Evolutionary conservation across 2,329 filamentous ascomycete genomes (phyloP), one percentile per base, ranked within the genome.

Genomic region (Cytospora paraplurivora): DNA sequence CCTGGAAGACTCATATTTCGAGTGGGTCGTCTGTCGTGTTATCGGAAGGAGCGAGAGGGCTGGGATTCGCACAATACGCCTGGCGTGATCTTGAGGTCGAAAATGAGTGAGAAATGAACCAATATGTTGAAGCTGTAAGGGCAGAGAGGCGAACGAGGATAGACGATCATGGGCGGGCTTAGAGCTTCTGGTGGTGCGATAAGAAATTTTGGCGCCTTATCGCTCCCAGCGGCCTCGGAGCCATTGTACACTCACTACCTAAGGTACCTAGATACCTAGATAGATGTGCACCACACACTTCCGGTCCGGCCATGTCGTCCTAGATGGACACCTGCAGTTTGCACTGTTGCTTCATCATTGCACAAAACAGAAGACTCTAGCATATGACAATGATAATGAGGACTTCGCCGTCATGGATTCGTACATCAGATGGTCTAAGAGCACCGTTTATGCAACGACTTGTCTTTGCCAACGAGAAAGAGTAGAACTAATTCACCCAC

Each of bases 1-100:
- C 63, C 72, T 17, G 76, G 76, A 49, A 79, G 75, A 66, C 73
- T 80, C 78, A 81, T 81, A 19, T 13, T 66, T 60, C 50, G 34
- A 19, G 32, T 3, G 35, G 51, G 19, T 50, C 41, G 51, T 41
- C 15, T 21, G 8, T 21, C 51, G 51, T 47, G 21, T 51, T 34
- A 13, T 11, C 49, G 38, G 32, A 50, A 6, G 32, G 33, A 13
- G 17, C 6, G 41, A n/a, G 41, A 44, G 41, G 41, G 33, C 4
- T 34, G 12, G n/a, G 1, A 21, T 3, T 33, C 34, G 34, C 13
- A 53, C 44, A 27, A 41, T 17, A 34, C 27, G 2, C 33, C 12
- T n/a, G 37, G 17, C 10, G 19, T 17, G 37, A 4, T 17, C 19
- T 5, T n/a, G 52, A n/a, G 37, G 51, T 13, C 7, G 38, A n/a